Evolutionary conservation across 2,329 filamentous ascomycete genomes (phyloP), one percentile per base, ranked within the genome.

Genomic region (Zasmidium cellare): DNA sequence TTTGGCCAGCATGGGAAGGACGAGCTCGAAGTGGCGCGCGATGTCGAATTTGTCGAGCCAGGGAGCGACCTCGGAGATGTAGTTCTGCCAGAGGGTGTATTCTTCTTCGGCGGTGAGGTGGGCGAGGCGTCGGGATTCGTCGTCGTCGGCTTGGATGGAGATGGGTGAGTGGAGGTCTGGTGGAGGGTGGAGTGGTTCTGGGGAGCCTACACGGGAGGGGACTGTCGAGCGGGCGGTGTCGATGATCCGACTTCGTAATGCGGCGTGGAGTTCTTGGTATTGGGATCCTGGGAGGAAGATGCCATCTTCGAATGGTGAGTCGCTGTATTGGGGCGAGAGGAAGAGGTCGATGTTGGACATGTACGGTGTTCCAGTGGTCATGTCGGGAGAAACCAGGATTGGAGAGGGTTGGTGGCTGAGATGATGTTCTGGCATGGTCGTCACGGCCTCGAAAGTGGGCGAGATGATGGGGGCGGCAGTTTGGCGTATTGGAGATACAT

Each of bases 11-110:
- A 80, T 69, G 0, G 82, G 79, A 2, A 85, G 72, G 11, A 80
- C 76, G 1, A 80, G 77, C 18, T 80, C 79, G 64, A 85, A 85
- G 46, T 79, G 77, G 12, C 79, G 78, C 14, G 79, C 72, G 24
- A 75, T 74, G 57, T 85, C 82, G 52, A 84, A 84, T 69, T 83
- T 85, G 63, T 85, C 83, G 2, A 85, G 77, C 80, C 81, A 84
- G 20, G 79, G 79, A 2, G 81, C 81, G 44, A 83, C 78, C 56
- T 83, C 77, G 1, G 78, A 76, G 20, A 84, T 76, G 68, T 82
- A 84, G 46, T 82, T 71, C 47, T 71, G 67, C 67, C 68, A 69
- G 1, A 72, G 61, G 14, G 65, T 58, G 45, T 67, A 71, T 31
- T 71, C 69, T 35, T 70, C 63, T 38, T 69, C 66, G 0, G 63